A percentile compares a stretch with the other conserved stretches of the same genome.
Evolutionary conservation across 2,329 filamentous ascomycete species (phyloP).

Genomic region (Aspergillus sp.): DNA sequence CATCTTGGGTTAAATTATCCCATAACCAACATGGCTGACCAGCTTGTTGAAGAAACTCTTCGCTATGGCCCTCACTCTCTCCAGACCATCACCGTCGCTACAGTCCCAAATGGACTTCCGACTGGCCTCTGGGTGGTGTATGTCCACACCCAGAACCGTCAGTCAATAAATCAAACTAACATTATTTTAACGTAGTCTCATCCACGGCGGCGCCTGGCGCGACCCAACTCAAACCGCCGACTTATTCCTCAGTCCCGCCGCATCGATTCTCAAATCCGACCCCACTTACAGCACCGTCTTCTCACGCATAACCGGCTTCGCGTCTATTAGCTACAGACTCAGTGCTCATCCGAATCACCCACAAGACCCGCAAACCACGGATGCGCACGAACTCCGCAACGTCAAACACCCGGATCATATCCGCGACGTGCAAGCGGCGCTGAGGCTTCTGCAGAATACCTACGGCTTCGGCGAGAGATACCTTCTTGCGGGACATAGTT

Average conservation of each 20-base stretch:
- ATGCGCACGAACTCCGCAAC: slow-evolving; percentile 22
- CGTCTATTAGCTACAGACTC: slow-evolving; percentile 43
- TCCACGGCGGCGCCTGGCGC: slow-evolving; percentile 46
- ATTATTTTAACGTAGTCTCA: slow-evolving; percentile 26
- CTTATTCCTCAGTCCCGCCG: slow-evolving; percentile 29
- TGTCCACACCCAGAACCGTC: not conserved
- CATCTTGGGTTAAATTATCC: not conserved
- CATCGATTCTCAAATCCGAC: slow-evolving; percentile 24
- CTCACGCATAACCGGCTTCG: slow-evolving; percentile 33
- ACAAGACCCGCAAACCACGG: slow-evolving; percentile 25
- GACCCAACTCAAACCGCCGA: slow-evolving; percentile 36
- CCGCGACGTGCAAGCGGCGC: slow-evolving; percentile 34
- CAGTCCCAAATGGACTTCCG: slow-evolving; percentile 10
- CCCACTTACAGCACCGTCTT: slow-evolving; percentile 7
- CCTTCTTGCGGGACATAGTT: slow-evolving; percentile 42
- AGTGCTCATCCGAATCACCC: slow-evolving; percentile 36
- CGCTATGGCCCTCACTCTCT: slow-evolving; percentile 25
- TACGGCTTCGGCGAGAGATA: slow-evolving; percentile 36
- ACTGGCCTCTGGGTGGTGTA: slow-evolving; percentile 38
- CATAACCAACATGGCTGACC: not conserved
- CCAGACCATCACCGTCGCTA: slow-evolving; percentile 28
- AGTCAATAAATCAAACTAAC: not conserved
- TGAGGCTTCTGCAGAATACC: slow-evolving; percentile 35
- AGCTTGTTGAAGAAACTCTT: slow-evolving; percentile 11
- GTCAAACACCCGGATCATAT: slow-evolving; percentile 42